Conservation (phyloP, 768 basidiomycete genomes). For the Macrolepiota dolichaula region DNA sequence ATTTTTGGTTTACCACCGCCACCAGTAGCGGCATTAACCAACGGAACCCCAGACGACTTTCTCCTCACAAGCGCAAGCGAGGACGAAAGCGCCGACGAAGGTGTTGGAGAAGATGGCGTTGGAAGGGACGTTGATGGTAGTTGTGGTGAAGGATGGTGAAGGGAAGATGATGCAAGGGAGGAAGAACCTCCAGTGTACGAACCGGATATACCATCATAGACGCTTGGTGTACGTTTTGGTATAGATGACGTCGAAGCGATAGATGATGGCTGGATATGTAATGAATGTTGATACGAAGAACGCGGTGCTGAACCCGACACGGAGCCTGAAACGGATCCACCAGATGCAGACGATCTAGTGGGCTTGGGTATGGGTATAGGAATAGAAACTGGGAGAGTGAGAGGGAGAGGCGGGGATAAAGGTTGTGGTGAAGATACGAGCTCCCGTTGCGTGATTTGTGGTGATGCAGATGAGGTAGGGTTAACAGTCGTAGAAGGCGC, state of each 20-base stretch:
- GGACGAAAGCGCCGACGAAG: neutral
- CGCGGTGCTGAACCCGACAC: neutral
- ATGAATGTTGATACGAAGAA: neutral
- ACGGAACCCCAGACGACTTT: constrained; percentile 3
- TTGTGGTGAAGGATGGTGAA: no score
- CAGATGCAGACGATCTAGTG: neutral
- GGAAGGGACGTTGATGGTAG: no score
- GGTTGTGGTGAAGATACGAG: neutral
- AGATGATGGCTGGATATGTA: neutral
- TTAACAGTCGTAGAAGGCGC: neutral
- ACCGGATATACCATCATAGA: neutral
- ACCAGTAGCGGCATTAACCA: no score
- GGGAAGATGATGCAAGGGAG: neutral
- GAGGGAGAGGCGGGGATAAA: neutral
- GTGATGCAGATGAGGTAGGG: neutral
- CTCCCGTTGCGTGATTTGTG: neutral
- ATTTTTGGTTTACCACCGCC: constrained; percentile 54
- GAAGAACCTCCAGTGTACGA: neutral
- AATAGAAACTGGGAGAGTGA: neutral
- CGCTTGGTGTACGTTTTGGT: neutral
- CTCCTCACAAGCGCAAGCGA: neutral
- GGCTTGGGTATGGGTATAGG: neutral
- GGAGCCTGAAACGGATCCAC: no score
- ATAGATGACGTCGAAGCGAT: neutral
- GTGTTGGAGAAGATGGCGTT: no score